Conservation (phyloP, 129 eudicot genomes). For the Chrysanthemum lavandulifolium region DNA sequence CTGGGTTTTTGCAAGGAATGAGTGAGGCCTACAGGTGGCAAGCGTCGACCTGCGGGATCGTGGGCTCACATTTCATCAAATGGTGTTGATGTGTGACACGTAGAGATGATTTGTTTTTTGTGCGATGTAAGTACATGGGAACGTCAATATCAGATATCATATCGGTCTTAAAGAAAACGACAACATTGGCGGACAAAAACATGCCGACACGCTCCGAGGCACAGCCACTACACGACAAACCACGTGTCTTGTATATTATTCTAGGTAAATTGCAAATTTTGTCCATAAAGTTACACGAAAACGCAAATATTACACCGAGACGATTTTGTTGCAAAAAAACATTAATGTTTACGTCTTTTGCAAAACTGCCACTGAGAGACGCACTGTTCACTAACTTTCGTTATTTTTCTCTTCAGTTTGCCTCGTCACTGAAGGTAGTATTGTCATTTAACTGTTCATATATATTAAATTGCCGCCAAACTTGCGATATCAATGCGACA, state of each 20-base stretch:
- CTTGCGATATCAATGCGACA: too few species aligned
- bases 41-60: constrained; percentile 9
- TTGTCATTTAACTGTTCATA: too few species aligned
- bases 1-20: constrained; percentile 6
- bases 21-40: constrained; percentile 19
- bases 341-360: too few species aligned
- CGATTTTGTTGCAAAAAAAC: too few species aligned
- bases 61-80: neutral
- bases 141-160: constrained; percentile 30
- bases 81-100: constrained; percentile 1
- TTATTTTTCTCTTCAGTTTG: too few species aligned
- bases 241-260: constrained; percentile 13
- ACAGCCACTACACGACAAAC: constrained; percentile 31
- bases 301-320: too few species aligned
- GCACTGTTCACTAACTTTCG: too few species aligned
- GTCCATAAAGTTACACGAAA: too few species aligned
- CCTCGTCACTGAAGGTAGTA: too few species aligned
- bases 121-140: constrained; percentile 14
- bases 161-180: constrained; percentile 29
- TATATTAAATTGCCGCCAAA: too few species aligned
- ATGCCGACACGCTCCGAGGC: constrained; percentile 25
- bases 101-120: constrained; percentile 10
- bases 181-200: constrained; percentile 34
- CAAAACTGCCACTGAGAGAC: too few species aligned
- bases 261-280: too few species aligned